Evolutionary conservation across 2,329 filamentous ascomycete genomes (phyloP), one percentile per base, ranked within the genome.

Genomic region (Metarhizium anisopliae): DNA sequence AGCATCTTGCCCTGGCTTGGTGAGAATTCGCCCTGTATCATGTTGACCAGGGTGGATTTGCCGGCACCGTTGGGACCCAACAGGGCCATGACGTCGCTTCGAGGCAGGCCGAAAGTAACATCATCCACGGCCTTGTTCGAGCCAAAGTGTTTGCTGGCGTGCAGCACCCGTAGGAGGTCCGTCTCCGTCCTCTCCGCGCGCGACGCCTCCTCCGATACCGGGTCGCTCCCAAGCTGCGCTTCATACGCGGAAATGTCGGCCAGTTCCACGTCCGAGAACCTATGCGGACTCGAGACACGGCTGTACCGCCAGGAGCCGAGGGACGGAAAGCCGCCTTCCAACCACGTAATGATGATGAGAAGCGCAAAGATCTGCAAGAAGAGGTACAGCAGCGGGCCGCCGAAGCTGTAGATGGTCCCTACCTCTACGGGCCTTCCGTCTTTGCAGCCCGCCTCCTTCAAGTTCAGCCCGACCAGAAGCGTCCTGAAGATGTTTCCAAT

Each of bases 41-140:
- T 74, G 7, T 84, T 88, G 63, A 95, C 93, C 1, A 87, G 91
- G 0, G 89, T 94, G 0, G 85, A 89, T 65, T 96, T 95, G 53
- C 90, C 90, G 1, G 90, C 90, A 13, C 90, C 90, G 65, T 95
- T 95, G 6, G 90, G 89, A 0, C 90, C 90, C 2, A 95, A 78
- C 0, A 95, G 77, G 0, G 89, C 89, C 67, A 93, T 93, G 0
- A 93, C 86, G 66, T 94, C 85, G 54, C 87, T 84, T 55, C 80
- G 80, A 11, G 81, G 78, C 10, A 95, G 84, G 18, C 86, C 85
- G 61, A 95, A 93, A 0, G 86, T 87, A 29, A 92, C 81, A 64
- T 95, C 86, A 61, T 93, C 83, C 13, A 95, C 89, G 5, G 89
- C 90, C 3, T 83, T 79, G 61, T 85, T 84, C 56, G 77, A 77